Base-by-base conservation (phyloP, 495 filamentous ascomycete genomes). In the Trichoderma orchidacearum region DNA sequence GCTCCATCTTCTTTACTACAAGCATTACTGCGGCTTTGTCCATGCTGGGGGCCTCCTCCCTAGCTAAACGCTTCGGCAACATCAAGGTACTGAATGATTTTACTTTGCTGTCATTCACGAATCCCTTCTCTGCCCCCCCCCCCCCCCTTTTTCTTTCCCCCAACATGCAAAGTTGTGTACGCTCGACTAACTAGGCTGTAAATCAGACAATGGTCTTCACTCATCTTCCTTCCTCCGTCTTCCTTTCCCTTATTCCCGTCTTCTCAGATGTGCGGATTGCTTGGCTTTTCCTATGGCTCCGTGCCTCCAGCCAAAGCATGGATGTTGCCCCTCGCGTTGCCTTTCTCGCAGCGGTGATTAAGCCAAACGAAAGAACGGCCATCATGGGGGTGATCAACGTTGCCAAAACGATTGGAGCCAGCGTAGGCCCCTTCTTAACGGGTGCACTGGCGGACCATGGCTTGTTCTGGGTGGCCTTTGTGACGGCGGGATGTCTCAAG, bases 51-150 rank as follows among this genome's bases (percentile, higher is more conserved):
- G 84, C 87, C 7, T 81, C 85, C 0, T 82, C 86, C 9, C 76
- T 93, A 38, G 81, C 87, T 5, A 83, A 82, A 60, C 79, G 84
- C n/a, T 79, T 92, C 30, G 89, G 89, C 5, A 79, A 87, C 54
- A 75, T 92, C 32, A 25, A 41, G 70, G 89, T 87, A 7, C 93
- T 95, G 88, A 86, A 91, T 25, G 87, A 87, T 62, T 90, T 86
- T 1, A 87, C 92, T 62, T 76, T 87, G 6, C 89, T 88, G 0
- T 88, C 85, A 1, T 78, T 86, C 8, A 71, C 90, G 45, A 83
- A 84, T 54, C 77, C 92, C 1, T 70, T 82, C 12, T 62, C 84
- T 92, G 53, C 81, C 85, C 0, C 60, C 86, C 13, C 81, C 85
- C 1, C 64, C 66, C 25, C 69, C 65, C 25, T 69, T 84, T 12